phyloP scores from a whole-genome alignment of 202 grass and related monocot genomes.

The Musa balbisiana region DNA sequence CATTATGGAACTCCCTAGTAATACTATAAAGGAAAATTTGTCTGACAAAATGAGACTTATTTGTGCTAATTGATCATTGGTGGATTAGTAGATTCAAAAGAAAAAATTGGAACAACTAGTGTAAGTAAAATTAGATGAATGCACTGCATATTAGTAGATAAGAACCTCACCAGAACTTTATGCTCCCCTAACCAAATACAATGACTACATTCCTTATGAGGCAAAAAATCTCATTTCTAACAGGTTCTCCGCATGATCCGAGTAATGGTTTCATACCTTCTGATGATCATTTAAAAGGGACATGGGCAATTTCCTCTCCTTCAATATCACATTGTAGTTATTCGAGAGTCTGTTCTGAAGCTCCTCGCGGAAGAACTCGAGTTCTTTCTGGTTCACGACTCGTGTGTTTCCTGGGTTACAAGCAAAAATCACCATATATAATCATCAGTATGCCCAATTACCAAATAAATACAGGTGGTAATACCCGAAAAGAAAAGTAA shows the following conservation, averaged over 20 bases:
- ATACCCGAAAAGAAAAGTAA: background rate
- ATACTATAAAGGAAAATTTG: background rate
- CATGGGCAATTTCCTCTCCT: conserved; percentile 55
- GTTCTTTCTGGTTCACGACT: conserved; percentile 63
- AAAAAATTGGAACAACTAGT: background rate
- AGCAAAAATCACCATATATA: too few species aligned
- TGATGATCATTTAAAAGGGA: conserved; percentile 64
- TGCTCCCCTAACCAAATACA: too few species aligned
- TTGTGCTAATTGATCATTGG: background rate
- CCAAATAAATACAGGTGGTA: background rate
- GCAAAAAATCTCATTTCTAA: too few species aligned
- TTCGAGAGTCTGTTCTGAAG: conserved; percentile 52
- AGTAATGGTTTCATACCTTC: conserved; percentile 36
- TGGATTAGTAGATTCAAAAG: background rate
- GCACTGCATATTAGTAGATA: background rate
- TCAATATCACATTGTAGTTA: conserved; percentile 80
- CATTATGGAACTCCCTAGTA: background rate
- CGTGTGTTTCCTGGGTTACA: conserved; percentile 60
- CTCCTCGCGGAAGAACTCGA: conserved; percentile 67
- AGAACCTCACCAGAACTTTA: background rate
- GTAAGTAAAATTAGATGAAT: background rate
- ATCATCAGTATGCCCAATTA: too few species aligned
- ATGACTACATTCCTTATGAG: too few species aligned
- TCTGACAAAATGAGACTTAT: background rate
- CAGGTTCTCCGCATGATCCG: too few species aligned